phyloP scores from a whole-genome alignment of 148 eudicot species.

The Nepenthes gracilis region DNA sequence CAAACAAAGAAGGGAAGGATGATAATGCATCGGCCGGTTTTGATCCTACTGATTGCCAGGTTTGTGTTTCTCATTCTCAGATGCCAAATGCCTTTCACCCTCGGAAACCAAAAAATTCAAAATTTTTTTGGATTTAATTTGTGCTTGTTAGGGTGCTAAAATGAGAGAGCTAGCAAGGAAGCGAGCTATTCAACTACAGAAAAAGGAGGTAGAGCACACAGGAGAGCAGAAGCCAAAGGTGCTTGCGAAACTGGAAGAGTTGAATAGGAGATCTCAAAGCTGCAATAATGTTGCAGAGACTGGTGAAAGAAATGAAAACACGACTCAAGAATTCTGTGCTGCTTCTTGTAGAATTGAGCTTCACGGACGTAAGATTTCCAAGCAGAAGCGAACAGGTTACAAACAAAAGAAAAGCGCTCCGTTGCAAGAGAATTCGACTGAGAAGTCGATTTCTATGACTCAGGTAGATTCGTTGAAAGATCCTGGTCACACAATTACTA shows the following conservation, averaged over 20 bases:
- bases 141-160: conserved; percentile 55
- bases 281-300: conserved; percentile 20
- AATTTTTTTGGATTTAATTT: background rate
- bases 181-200: conserved; percentile 66
- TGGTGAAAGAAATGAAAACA: conserved; percentile 12
- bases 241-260: conserved; percentile 80
- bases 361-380: conserved; percentile 13
- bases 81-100: background rate
- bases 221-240: conserved; percentile 95
- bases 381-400: conserved; percentile 37
- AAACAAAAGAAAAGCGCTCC: conserved; percentile 27
- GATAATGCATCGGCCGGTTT: conserved; percentile 18
- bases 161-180: conserved; percentile 80
- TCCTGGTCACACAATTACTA: conserved; percentile 4
- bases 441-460: conserved; percentile 12
- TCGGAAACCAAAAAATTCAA: conserved; percentile 1
- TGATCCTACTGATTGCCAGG: conserved; percentile 55
- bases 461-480: conserved; percentile 12
- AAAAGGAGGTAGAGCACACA: conserved; percentile 84
- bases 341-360: too few relatives aligned
- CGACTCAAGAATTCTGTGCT: conserved; percentile 18
- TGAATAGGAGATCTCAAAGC: conserved; percentile 55
- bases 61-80: background rate
- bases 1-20: conserved; percentile 25
- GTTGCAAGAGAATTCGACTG: conserved; percentile 22